Percentiles rank a stretch among this genome's conserved stretches.
phyloP scores from a whole-genome alignment of 2,329 filamentous ascomycete genomes.

The Seiridium unicorne region DNA sequence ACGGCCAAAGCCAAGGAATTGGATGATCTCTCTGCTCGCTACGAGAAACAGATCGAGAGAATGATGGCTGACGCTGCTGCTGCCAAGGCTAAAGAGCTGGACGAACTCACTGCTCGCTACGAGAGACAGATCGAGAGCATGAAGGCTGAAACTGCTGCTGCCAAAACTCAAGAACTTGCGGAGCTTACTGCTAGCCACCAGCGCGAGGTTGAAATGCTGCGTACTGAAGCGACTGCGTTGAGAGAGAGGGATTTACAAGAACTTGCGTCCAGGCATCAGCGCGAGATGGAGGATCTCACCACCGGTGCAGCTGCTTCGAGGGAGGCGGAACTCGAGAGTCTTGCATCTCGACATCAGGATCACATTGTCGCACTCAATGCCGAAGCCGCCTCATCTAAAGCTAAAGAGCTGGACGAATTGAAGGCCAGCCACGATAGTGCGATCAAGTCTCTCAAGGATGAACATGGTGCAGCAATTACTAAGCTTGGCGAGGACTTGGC shows the following conservation, averaged over 20 bases:
- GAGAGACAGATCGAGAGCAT: conserved; percentile 8
- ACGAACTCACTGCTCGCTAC: conserved; percentile 11
- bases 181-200: conserved; percentile 6
- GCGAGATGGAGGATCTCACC: conserved; percentile 11
- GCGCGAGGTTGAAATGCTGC: conserved; percentile 9
- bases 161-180: conserved; percentile 11
- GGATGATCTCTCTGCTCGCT: conserved; percentile 10
- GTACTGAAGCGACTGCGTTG: conserved; percentile 6
- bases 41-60: conserved; percentile 9
- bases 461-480: conserved; percentile 13
- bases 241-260: conserved; percentile 17
- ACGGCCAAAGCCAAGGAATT: conserved; percentile 10
- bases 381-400: conserved; percentile 13
- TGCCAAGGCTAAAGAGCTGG: conserved; percentile 11
- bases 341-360: conserved; percentile 3
- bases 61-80: conserved; percentile 9
- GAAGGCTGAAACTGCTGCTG: conserved; percentile 9
- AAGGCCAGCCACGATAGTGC: conserved; percentile 13
- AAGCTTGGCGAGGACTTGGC: conserved; percentile 15
- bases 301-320: conserved; percentile 7
- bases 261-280: conserved; percentile 15
- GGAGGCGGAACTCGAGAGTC: conserved; percentile 6
- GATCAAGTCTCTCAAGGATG: conserved; percentile 13
- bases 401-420: conserved; percentile 15
- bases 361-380: conserved; percentile 12